Evolutionary conservation across 164 flowering plant species (phyloP), one percentile per base, ranked within the genome.

Genomic region (Annona cherimola): DNA sequence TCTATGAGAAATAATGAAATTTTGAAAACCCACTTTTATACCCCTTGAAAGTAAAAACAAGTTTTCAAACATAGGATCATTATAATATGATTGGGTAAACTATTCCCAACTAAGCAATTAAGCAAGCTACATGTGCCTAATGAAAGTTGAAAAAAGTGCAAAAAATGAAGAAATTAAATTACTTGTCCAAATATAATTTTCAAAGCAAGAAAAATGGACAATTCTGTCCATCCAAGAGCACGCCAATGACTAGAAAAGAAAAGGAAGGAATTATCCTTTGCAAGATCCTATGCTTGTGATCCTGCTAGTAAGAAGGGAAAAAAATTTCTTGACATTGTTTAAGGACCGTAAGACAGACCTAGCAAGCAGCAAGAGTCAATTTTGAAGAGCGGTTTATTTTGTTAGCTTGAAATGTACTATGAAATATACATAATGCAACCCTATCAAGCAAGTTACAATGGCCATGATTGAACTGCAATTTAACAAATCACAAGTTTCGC

Each of bases 341-440:
- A 46, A 64, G 42, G 39, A 44, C 2, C 14, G 6, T 14, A 19
- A 18, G 18, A 20, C 9, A 41, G 43, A 4, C 12, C n/a, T 7
- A 9, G 14, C 9, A 5, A 50, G 57, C 14, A 16, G 14, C 57
- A 50, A 50, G 9, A 50, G 14, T 50, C 57, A 50, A 2, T 50
- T 11, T 11, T 8, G 14, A 63, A 14, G n/a, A 63, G 16, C 16
- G 2, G 1, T 35, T 5, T 35, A 63, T 4, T 6, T 55, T 41
- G 40, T 73, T 69, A 86, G 93, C 86, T 89, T 81, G 43, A 84
- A 86, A 71, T 89, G 89, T 69, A 88, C 80, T 55, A 91, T 79
- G 63, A 89, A 73, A 69, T 91, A 93, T 66, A 93, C 96, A 71
- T 73, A 91, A 42, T 91, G 93, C 82, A 89, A 75, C 40, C 96